Evolutionary conservation across 2,329 filamentous ascomycete species (phyloP), one percentile per base, ranked within the genome.

Genomic region (Torrubiella hemipterigena): DNA sequence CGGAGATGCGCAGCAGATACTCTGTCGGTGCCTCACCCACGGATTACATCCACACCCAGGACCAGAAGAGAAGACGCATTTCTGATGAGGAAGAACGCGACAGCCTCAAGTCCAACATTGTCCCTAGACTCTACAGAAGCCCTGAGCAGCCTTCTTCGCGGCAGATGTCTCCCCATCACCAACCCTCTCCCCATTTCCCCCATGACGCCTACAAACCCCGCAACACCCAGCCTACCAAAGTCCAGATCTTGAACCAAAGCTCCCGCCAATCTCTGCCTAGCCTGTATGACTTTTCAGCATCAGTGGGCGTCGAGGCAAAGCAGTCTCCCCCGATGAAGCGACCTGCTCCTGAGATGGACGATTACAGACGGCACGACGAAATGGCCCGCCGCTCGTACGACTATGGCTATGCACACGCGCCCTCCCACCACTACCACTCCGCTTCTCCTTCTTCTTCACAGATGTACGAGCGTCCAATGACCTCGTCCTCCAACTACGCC

Each of bases 11-110:
- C 16, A 18, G 11, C 13, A 29, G 20, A 13, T 22, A 53, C 40
- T 30, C 52, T 40, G 41, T 56, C 56, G 36, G 46, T 39, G 21
- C 37, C 38, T 43, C 29, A 56, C 52, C 38, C 46, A 51, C 25
- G 40, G 48, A 6, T 46, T 71, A 71, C 40, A 45, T 62, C 10
- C 56, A 68, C 47, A 69, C 67, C 18, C 58, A 67, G 17, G 58
- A 50, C n/a, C 55, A 50, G 44, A 71, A 70, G 51, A 58, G 65
- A 37, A 60, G 61, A 40, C 57, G 64, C 13, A 40, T 59, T 7
- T 63, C 60, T 3, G 46, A 54, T 31, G 63, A 65, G 4, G 50
- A 55, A 14, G 58, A 60, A 17, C 45, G 44, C 19, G 58, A 62
- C 17, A 37, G 23, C 6, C 54, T 62, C 32, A 52, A 59, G 27